A percentile compares a stretch with the other conserved stretches of the same genome.
These are phyloP conservation scores for Aspergillus spinulosporus DNA, from an alignment of 2,329 filamentous ascomycete species.

Conservation along the genomic window DNA sequence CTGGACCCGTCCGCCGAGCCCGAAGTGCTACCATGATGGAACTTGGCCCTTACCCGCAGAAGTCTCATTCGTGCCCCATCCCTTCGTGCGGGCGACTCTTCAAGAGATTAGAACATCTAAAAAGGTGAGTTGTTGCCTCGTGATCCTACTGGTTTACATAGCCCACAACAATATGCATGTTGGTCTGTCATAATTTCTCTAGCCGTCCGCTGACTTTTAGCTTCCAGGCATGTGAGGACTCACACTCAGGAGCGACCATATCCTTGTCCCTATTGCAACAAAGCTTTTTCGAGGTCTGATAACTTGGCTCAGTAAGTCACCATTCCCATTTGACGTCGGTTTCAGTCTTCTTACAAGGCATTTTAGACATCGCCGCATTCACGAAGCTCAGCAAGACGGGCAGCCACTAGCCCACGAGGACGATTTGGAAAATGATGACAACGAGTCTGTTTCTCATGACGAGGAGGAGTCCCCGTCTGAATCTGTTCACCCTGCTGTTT, in stretches of 20 bases:
- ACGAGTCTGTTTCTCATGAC: slow-evolving; percentile 77
- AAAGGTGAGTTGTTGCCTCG: slow-evolving; percentile 69
- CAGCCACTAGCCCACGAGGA: slow-evolving; percentile 62
- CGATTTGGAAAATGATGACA: slow-evolving; percentile 84
- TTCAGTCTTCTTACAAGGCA: slow-evolving; percentile 37
- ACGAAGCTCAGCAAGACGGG: slow-evolving; percentile 70
- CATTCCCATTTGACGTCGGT: background rate
- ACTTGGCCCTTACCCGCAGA: slow-evolving; percentile 91
- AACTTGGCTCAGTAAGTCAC: slow-evolving; percentile 89
- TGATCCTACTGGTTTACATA: slow-evolving; percentile 22
- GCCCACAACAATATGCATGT: slow-evolving; percentile 24
- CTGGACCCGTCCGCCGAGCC: slow-evolving; percentile 81
- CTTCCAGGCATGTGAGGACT: slow-evolving; percentile 89
- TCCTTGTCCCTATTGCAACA: slow-evolving; percentile 95
- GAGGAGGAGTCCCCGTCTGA: slow-evolving; percentile 68
- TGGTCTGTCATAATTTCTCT: slow-evolving; percentile 43
- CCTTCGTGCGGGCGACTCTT: slow-evolving; percentile 95
- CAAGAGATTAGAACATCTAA: slow-evolving; percentile 98
- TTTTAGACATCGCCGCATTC: slow-evolving; percentile 69
- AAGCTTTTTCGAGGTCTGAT: slow-evolving; percentile 97
- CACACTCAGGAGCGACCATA: slow-evolving; percentile 99
- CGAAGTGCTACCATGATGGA: slow-evolving; percentile 96
- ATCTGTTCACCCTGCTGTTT: slow-evolving; percentile 31
- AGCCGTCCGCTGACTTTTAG: slow-evolving; percentile 52
- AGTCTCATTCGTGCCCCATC: slow-evolving; percentile 99